A percentile compares a stretch with the other conserved stretches of the same genome.
phyloP scores from a whole-genome alignment of 2,329 filamentous ascomycete genomes.

The Aspergillus quadrilineatus region DNA sequence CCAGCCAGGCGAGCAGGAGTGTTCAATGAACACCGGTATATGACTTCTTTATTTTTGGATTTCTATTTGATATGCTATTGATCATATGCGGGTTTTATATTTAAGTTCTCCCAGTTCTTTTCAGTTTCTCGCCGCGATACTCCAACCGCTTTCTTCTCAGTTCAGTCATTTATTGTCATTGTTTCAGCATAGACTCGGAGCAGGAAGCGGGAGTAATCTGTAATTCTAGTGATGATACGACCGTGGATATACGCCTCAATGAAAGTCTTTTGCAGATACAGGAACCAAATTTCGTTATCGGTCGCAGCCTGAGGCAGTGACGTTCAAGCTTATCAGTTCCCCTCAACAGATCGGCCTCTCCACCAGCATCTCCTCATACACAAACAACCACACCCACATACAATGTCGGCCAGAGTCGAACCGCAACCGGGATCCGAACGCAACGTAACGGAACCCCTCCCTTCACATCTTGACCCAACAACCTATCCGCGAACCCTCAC shows the following conservation, averaged over 20 bases:
- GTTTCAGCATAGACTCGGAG: conserved; percentile 10
- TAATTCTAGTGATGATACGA: conserved; percentile 23
- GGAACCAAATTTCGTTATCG: not conserved
- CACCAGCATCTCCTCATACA: not conserved
- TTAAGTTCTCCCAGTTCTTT: conserved; percentile 5
- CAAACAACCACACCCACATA: not conserved
- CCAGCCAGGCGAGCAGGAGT: conserved; percentile 46
- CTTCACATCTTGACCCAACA: conserved; percentile 37
- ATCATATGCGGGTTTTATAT: conserved; percentile 2
- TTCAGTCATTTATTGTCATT: conserved; percentile 2
- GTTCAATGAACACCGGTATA: conserved; percentile 26
- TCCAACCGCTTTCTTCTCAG: conserved; percentile 4
- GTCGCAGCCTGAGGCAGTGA: conserved; percentile 5
- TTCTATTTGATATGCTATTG: conserved; percentile 5
- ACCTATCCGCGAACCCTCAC: conserved; percentile 42
- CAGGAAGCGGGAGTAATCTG: conserved; percentile 20
- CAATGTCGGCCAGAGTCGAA: not conserved
- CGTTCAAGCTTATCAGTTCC: not conserved
- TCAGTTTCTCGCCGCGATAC: conserved; percentile 5
- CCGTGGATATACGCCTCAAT: conserved; percentile 12
- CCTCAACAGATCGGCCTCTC: not conserved
- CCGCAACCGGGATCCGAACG: not conserved
- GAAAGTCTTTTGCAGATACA: not conserved
- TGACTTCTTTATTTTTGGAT: conserved; percentile 4
- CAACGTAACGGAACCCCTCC: conserved; percentile 10